A percentile compares a stretch with the other conserved stretches of the same genome.
phyloP scores from a whole-genome alignment of 805 yeast species.

The Cyberlindnera euphorbiiphila region DNA sequence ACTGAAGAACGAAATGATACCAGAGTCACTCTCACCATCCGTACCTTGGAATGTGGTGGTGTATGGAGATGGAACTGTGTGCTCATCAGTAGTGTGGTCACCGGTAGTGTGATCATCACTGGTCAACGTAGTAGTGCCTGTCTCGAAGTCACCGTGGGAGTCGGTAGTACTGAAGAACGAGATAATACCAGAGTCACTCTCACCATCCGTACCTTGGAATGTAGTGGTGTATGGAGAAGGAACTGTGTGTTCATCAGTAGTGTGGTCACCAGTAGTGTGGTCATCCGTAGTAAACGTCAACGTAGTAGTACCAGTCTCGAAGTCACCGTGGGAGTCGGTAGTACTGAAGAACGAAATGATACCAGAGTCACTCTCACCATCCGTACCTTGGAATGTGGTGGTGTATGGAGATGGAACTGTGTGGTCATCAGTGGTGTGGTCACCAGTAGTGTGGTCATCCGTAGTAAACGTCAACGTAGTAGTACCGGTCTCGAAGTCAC shows the following conservation, averaged over 20 bases:
- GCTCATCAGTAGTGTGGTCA: too few relatives aligned
- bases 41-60: conserved; percentile 9
- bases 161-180: conserved; percentile 6
- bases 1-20: conserved; percentile 6
- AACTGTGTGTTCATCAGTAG: conserved; percentile 2
- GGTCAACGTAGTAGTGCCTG: conserved; percentile 2
- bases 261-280: too few relatives aligned
- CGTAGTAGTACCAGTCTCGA: conserved; percentile 5
- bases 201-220: conserved; percentile 4
- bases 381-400: too few relatives aligned
- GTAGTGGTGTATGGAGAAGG: conserved; percentile 11
- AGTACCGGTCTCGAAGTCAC: neutral
- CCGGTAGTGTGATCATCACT: too few relatives aligned
- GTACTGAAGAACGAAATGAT: too few relatives aligned
- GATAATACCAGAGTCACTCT: conserved; percentile 7
- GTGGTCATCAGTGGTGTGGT: too few relatives aligned
- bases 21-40: conserved; percentile 9
- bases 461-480: too few relatives aligned
- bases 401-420: too few relatives aligned
- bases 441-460: too few relatives aligned
- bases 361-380: too few relatives aligned
- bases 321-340: too few relatives aligned
- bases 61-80: conserved; percentile 1
- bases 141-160: conserved; percentile 1
- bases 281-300: too few relatives aligned